phyloP scores from a whole-genome alignment of 208 protist species.

The Trypanosoma melophagium region DNA sequence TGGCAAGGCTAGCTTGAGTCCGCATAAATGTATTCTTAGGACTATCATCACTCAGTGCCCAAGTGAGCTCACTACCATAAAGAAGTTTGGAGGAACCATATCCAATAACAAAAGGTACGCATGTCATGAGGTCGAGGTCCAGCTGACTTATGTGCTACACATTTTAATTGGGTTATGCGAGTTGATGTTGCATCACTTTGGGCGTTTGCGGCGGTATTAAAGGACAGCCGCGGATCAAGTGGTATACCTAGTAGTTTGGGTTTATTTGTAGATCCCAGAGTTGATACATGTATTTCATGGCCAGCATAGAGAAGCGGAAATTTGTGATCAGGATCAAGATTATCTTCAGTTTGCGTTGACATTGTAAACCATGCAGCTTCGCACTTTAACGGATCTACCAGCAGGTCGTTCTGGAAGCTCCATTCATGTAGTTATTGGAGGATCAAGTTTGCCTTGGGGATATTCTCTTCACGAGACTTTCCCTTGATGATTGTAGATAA shows the following conservation, averaged over 20 bases:
- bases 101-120: slow-evolving; percentile 1
- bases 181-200: neutral
- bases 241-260: slow-evolving; percentile 11
- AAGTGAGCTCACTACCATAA: neutral
- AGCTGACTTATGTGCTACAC: slow-evolving; percentile 1
- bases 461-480: neutral
- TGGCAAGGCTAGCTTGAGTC: neutral
- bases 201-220: neutral
- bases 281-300: neutral
- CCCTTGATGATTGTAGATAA: neutral
- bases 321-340: neutral
- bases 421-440: neutral
- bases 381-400: slow-evolving; percentile 2
- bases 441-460: neutral
- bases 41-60: neutral
- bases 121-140: slow-evolving; percentile 1
- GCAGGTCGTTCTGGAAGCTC: neutral
- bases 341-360: slow-evolving; percentile 4
- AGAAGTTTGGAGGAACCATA: slow-evolving; percentile 11
- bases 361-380: slow-evolving; percentile 5
- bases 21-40: neutral
- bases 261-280: neutral
- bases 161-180: neutral
- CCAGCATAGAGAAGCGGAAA: neutral
- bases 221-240: slow-evolving; percentile 10